Evolutionary conservation across 2,329 filamentous ascomycete species (phyloP).

Genomic region (Iodosphaeria phyllophila): DNA sequence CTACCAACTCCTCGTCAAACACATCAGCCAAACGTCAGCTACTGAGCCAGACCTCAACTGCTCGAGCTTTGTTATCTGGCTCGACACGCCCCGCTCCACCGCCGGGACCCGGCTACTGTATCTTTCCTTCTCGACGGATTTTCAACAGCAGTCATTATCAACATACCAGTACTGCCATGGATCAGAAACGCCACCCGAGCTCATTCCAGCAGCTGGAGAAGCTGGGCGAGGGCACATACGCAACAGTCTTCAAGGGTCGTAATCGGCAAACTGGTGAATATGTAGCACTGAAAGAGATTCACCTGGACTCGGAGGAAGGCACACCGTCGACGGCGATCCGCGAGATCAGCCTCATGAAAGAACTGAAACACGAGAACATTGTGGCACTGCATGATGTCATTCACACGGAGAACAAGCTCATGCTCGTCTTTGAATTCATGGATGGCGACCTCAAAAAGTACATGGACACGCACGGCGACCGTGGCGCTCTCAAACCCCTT

Average conservation of each 20-base stretch:
- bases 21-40: too few species aligned
- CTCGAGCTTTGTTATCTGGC: constrained; percentile 21
- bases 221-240: constrained; percentile 96
- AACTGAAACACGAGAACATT: constrained; percentile 97
- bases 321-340: constrained; percentile 94
- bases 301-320: constrained; percentile 95
- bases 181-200: constrained; percentile 79
- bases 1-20: too few species aligned
- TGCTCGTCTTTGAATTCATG: constrained; percentile 99
- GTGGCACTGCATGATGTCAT: constrained; percentile 96
- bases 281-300: constrained; percentile 94
- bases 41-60: constrained; percentile 16
- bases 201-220: constrained; percentile 99
- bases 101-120: constrained; percentile 10
- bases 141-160: constrained; percentile 2
- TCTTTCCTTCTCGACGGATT: constrained; percentile 5
- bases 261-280: constrained; percentile 94
- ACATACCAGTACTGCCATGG: constrained; percentile 39
- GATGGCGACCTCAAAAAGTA: constrained; percentile 97
- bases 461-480: constrained; percentile 87
- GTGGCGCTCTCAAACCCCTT: constrained; percentile 70
- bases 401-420: constrained; percentile 98
- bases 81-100: constrained; percentile 13
- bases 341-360: constrained; percentile 98
- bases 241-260: constrained; percentile 95